Evolutionary conservation across 2,329 filamentous ascomycete genomes (phyloP).

Genomic region (Alternaria novae-zelandiae): DNA sequence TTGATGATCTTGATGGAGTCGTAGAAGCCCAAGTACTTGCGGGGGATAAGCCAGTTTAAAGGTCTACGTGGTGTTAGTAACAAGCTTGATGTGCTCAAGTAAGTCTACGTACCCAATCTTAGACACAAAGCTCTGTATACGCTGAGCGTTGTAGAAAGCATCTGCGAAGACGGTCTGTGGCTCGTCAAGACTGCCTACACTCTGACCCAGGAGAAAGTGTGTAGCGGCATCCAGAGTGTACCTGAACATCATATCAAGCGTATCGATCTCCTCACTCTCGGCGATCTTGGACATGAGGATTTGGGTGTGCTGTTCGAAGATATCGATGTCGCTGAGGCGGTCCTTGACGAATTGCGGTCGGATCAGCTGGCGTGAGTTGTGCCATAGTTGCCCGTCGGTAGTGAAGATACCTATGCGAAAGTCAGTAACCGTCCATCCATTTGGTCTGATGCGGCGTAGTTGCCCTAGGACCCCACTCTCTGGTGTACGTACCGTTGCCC

Average conservation of each 20-base stretch:
- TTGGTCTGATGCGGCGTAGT: slow-evolving; percentile 5
- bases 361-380: slow-evolving; percentile 79
- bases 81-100: not conserved
- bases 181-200: slow-evolving; percentile 67
- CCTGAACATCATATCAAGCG: slow-evolving; percentile 79
- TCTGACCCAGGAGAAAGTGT: slow-evolving; percentile 82
- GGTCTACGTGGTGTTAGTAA: slow-evolving; percentile 53
- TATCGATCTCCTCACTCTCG: slow-evolving; percentile 65
- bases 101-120: slow-evolving; percentile 63
- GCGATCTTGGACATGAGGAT: slow-evolving; percentile 72
- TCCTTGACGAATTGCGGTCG: slow-evolving; percentile 87
- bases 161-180: slow-evolving; percentile 74
- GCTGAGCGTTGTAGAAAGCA: slow-evolving; percentile 81
- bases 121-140: slow-evolving; percentile 71
- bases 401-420: slow-evolving; percentile 60
- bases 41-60: slow-evolving; percentile 68
- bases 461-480: not conserved
- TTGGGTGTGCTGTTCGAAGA: slow-evolving; percentile 80
- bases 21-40: slow-evolving; percentile 65
- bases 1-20: slow-evolving; percentile 72
- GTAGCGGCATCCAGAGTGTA: slow-evolving; percentile 81
- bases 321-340: slow-evolving; percentile 79
- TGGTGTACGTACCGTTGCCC: slow-evolving; percentile 68
- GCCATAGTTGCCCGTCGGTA: slow-evolving; percentile 81
- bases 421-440: slow-evolving; percentile 2